phyloP scores from a whole-genome alignment of 1,284 basidiomycete species.

The Xerocomus subilludens region DNA sequence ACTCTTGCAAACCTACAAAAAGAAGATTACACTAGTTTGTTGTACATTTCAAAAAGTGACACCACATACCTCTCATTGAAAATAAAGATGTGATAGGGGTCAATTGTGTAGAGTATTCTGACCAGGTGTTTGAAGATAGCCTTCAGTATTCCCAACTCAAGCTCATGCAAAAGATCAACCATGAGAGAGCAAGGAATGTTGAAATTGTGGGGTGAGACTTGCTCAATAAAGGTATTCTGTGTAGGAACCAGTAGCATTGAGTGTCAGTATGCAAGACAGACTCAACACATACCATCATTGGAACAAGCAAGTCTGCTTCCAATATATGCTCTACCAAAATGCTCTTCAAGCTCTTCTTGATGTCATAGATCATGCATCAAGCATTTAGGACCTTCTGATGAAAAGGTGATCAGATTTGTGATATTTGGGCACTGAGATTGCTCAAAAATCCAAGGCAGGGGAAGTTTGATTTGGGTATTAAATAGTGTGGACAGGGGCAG shows the following conservation, averaged over 20 bases:
- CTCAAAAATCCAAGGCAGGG: not conserved
- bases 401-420: not conserved
- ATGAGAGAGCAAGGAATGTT: not conserved
- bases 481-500: slow-evolving; percentile 54
- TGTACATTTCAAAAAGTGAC: too few relatives aligned
- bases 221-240: not conserved
- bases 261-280: not conserved
- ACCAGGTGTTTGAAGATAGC: slow-evolving; percentile 27
- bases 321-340: slow-evolving; percentile 15
- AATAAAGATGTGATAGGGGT: not conserved
- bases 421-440: not conserved
- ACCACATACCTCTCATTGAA: slow-evolving; percentile 12
- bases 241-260: not conserved
- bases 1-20: not conserved
- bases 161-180: slow-evolving; percentile 32
- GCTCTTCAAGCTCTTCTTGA: slow-evolving; percentile 34
- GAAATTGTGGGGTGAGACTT: not conserved
- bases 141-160: slow-evolving; percentile 31
- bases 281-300: slow-evolving; percentile 17
- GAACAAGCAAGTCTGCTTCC: slow-evolving; percentile 24
- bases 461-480: slow-evolving; percentile 38
- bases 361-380: slow-evolving; percentile 37
- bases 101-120: slow-evolving; percentile 3
- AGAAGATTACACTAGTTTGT: too few relatives aligned
- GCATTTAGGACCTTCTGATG: not conserved